These are phyloP conservation scores for Aethionema arabicum DNA, from an alignment of 345 rosid genomes.

Conservation along the genomic window DNA sequence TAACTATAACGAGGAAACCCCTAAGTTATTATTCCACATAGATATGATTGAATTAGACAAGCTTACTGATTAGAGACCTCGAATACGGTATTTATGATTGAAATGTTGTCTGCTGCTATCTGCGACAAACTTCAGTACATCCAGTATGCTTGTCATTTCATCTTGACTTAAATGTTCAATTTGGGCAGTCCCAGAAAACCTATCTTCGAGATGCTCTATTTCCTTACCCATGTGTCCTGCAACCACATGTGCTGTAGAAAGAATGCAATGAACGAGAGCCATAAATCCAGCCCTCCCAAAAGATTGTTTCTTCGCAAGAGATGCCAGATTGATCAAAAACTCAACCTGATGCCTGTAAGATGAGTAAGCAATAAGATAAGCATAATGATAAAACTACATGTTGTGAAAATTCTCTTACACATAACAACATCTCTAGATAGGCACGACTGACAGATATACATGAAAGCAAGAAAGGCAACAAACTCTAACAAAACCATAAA, in stretches of 20 bases:
- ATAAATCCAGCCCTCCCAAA: conserved; percentile 91
- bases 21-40: conserved; percentile 6
- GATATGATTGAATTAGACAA: conserved; percentile 27
- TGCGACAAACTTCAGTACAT: conserved; percentile 67
- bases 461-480: conserved; percentile 10
- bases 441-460: conserved; percentile 14
- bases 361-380: conserved; percentile 11
- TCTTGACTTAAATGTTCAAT: conserved; percentile 29
- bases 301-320: conserved; percentile 63
- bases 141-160: conserved; percentile 53
- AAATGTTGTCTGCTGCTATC: conserved; percentile 96
- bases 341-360: conserved; percentile 55
- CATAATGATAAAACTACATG: not conserved
- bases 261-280: conserved; percentile 79
- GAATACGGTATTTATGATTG: conserved; percentile 83
- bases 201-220: conserved; percentile 32
- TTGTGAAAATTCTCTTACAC: not conserved
- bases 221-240: conserved; percentile 32
- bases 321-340: conserved; percentile 65
- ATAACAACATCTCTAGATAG: conserved; percentile 3
- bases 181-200: conserved; percentile 29
- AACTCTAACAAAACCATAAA: conserved; percentile 6
- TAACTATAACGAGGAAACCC: conserved; percentile 10
- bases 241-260: conserved; percentile 56
- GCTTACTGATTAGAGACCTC: conserved; percentile 53